Evolutionary conservation across 225 moss, liverwort and hornwort species (phyloP), one percentile per base, ranked within the genome.

Genomic region (Bryoerythrophyllum caledonicum): DNA sequence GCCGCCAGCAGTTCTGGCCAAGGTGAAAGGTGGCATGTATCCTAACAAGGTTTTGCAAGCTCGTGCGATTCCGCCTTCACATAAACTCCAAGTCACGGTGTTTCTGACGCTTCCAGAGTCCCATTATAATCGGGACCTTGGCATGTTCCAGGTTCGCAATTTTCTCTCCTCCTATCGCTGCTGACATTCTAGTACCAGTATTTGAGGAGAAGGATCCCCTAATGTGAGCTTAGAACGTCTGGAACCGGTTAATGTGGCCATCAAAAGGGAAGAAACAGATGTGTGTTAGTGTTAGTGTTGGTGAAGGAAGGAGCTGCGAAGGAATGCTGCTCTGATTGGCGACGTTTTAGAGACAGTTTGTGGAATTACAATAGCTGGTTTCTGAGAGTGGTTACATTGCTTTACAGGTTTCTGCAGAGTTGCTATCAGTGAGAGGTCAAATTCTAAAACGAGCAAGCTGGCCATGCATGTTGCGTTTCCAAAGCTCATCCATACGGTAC

Each of bases 81-180:
- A 86, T 68, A 86, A 83, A 81, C 82, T 93, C 74, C 88, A 88
- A 60, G 79, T 93, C 16, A 87, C 89, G 30, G 82, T 89, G 73
- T 74, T 82, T 64, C 84, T 99, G 74, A 94, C 85, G 24, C 79
- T 99, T 81, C 97, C 97, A 62, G 94, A 99, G 82, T 99, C 97
- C 28, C 81, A 83, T 15, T 89, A 99, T 80, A 99, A 99, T 73
- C 78, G 83, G 77, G 79, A 86, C 10, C 80, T 99, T 26, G 97
- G 97, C 78, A 91, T 91, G 81, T 99, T 99, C 67, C 94, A 94
- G 87, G 90, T 93, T 74, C 58, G 66, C 28, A 70, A 78, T n/a
- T 61, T 30, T n/a, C 62, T n/a, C 43, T 38, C 51, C 75, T 49
- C 24, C 68, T 78, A 16, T 55, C 61, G 13, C 58, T 32, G 70